Conservation (phyloP, 1,284 basidiomycete species). For the Acaromyces ingoldii region DNA sequence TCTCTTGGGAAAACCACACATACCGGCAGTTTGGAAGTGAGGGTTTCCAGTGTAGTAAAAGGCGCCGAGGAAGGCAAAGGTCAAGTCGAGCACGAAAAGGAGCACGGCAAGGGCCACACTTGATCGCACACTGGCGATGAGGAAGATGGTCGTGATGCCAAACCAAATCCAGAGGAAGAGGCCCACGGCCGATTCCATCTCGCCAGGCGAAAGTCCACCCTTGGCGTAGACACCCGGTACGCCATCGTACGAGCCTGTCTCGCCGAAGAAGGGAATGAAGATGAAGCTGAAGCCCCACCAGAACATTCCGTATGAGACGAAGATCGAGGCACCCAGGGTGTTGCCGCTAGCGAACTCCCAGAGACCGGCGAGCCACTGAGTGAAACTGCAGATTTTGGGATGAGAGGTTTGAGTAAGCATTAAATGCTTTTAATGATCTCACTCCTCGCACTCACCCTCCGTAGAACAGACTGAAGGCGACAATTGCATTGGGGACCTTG, state of each 20-base stretch:
- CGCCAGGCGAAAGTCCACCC: constrained; percentile 9
- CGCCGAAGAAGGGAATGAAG: constrained; percentile 28
- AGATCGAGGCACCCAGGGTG: constrained; percentile 23
- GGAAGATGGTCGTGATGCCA: constrained; percentile 33
- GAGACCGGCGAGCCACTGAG: constrained; percentile 33
- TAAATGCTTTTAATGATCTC: too few species aligned
- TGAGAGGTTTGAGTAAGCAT: too few species aligned
- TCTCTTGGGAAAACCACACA: constrained; percentile 17
- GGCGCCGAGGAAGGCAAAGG: constrained; percentile 8
- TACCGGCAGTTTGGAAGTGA: constrained; percentile 17
- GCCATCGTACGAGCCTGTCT: constrained; percentile 24
- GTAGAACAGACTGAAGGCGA: background rate
- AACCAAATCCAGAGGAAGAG: constrained; percentile 35
- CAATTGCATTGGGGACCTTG: constrained; percentile 21
- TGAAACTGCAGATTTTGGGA: too few species aligned
- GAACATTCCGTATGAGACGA: constrained; percentile 17
- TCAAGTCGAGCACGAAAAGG: constrained; percentile 9
- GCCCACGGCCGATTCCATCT: constrained; percentile 20
- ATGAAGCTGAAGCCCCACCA: constrained; percentile 38
- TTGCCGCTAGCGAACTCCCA: constrained; percentile 40
- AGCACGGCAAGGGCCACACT: constrained; percentile 21
- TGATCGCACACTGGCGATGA: constrained; percentile 18
- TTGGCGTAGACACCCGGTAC: constrained; percentile 22
- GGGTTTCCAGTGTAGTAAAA: constrained; percentile 13
- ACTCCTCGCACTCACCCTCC: too few species aligned